Conservation (phyloP, 1,139 yeast genomes). For the Scheffersomyces titani region DNA sequence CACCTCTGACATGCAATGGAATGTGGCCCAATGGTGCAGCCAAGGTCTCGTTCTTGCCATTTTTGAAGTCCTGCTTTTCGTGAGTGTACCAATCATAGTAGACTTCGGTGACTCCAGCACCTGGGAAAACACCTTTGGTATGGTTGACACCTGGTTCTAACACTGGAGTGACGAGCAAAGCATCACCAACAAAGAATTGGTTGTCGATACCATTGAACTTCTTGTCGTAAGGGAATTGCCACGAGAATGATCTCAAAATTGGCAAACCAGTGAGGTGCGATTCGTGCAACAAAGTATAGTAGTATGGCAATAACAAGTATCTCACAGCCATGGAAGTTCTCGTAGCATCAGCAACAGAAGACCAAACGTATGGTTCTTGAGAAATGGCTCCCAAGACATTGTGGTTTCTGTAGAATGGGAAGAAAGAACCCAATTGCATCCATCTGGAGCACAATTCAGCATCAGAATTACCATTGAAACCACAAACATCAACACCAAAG, state of each 20-base stretch:
- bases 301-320: slow-evolving; percentile 22
- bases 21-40: slow-evolving; percentile 25
- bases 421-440: slow-evolving; percentile 26
- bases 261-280: slow-evolving; percentile 23
- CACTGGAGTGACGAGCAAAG: slow-evolving; percentile 24
- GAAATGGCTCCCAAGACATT: slow-evolving; percentile 20
- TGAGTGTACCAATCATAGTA: slow-evolving; percentile 38
- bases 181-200: slow-evolving; percentile 26
- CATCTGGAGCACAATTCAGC: slow-evolving; percentile 24
- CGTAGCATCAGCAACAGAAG: slow-evolving; percentile 18
- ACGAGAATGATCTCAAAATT: slow-evolving; percentile 19
- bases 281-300: slow-evolving; percentile 21
- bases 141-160: slow-evolving; percentile 21
- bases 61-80: slow-evolving; percentile 17
- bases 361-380: slow-evolving; percentile 26
- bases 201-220: slow-evolving; percentile 17
- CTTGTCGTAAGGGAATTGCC: slow-evolving; percentile 21
- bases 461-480: slow-evolving; percentile 24
- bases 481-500: slow-evolving; percentile 26
- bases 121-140: slow-evolving; percentile 28
- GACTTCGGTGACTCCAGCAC: slow-evolving; percentile 17
- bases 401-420: slow-evolving; percentile 26
- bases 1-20: slow-evolving; percentile 23
- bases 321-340: slow-evolving; percentile 20
- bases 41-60: slow-evolving; percentile 21